Percentiles rank a stretch among this genome's conserved stretches.
Evolutionary conservation across 1,284 basidiomycete species (phyloP).

Genomic region (Mycena citricolor): DNA sequence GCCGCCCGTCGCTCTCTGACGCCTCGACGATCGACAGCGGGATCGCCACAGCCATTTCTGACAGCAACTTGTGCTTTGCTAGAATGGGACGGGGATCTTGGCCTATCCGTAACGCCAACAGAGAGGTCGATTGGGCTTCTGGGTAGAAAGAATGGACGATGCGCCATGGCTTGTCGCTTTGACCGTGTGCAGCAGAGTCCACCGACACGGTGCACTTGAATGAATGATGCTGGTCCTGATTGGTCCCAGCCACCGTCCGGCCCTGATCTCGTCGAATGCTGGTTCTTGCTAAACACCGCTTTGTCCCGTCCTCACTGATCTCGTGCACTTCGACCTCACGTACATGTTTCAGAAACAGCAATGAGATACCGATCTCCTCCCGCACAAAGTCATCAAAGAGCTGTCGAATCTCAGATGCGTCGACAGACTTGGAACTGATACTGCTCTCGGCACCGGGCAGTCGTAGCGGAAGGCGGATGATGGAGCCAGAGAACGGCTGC

Average conservation of each 20-base stretch:
- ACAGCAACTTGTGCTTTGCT: conserved; percentile 40
- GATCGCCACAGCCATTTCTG: conserved; percentile 39
- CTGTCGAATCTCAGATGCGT: conserved; percentile 32
- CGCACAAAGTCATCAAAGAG: conserved; percentile 42
- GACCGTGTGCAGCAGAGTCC: conserved; percentile 3
- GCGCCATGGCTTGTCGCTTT: conserved; percentile 27
- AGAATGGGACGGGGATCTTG: conserved; percentile 29
- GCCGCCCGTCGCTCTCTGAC: conserved; percentile 30
- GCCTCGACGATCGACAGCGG: conserved; percentile 23
- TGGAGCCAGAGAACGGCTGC: conserved; percentile 35
- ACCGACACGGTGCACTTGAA: conserved; percentile 16
- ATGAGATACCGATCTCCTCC: conserved; percentile 39
- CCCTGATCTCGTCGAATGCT: conserved; percentile 12
- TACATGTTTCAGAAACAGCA: conserved; percentile 47
- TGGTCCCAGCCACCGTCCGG: conserved; percentile 21
- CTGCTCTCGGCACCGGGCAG: conserved; percentile 27
- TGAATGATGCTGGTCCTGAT: conserved; percentile 21
- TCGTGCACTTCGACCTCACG: conserved; percentile 38
- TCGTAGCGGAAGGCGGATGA: conserved; percentile 49
- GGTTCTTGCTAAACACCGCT: conserved; percentile 18
- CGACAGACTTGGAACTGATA: conserved; percentile 37
- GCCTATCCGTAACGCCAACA: conserved; percentile 28
- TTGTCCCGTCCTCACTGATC: conserved; percentile 30
- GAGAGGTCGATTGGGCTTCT: conserved; percentile 24
- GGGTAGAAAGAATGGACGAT: conserved; percentile 31